Conservation (phyloP, 2,329 filamentous ascomycete genomes). For the Pseudopyrenochaeta lycopersici region DNA sequence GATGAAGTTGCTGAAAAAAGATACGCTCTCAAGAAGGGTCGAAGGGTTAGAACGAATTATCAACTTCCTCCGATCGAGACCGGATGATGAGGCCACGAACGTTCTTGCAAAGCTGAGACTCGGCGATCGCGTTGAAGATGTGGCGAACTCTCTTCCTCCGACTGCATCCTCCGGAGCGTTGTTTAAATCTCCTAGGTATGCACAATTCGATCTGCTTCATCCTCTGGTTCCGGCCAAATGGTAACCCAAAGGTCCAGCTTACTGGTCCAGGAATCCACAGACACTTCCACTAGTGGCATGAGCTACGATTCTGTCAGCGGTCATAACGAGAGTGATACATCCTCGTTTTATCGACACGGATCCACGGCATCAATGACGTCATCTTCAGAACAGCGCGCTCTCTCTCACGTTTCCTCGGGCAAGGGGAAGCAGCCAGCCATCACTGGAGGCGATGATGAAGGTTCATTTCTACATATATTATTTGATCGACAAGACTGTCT, state of each 20-base stretch:
- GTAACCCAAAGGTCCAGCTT: conserved; percentile 25
- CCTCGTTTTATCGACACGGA: conserved; percentile 8
- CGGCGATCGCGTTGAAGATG: conserved; percentile 28
- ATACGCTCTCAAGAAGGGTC: conserved; percentile 23
- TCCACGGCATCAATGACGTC: conserved; percentile 19
- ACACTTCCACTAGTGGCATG: conserved; percentile 18
- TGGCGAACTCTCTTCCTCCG: conserved; percentile 27
- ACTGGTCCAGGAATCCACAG: conserved; percentile 26
- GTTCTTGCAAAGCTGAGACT: conserved; percentile 28
- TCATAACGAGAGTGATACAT: conserved; percentile 8
- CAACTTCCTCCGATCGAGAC: conserved; percentile 24
- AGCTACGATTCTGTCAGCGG: conserved; percentile 21
- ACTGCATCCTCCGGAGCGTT: conserved; percentile 5
- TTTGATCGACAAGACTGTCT: conserved; percentile 34
- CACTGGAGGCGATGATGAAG: background rate
- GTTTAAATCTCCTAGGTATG: conserved; percentile 28
- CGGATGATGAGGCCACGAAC: conserved; percentile 29
- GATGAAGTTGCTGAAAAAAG: conserved; percentile 34
- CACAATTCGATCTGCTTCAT: conserved; percentile 2
- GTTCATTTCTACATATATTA: conserved; percentile 21
- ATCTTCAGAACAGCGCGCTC: conserved; percentile 10
- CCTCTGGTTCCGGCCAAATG: conserved; percentile 12
- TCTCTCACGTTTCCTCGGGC: conserved; percentile 8
- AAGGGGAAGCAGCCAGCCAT: conserved; percentile 16
- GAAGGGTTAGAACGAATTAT: conserved; percentile 34